Percentiles rank a stretch among this genome's conserved stretches.
phyloP scores from a whole-genome alignment of 331 rosid species.

The Ulmus americana region DNA sequence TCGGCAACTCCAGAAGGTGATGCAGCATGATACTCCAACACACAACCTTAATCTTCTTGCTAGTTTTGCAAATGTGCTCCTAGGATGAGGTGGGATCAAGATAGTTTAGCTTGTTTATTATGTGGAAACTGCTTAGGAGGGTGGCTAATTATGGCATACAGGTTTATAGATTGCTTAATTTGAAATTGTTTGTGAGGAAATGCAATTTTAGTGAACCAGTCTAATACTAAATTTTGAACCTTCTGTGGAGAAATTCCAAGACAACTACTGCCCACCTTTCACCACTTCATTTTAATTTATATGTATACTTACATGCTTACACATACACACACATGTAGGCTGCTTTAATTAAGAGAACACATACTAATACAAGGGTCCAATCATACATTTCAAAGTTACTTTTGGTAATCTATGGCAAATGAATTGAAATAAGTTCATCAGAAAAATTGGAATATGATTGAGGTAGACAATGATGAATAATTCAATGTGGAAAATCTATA shows the following conservation, averaged over 20 bases:
- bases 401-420: too few species aligned
- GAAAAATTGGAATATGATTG: too few species aligned
- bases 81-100: too few species aligned
- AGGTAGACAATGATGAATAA: too few species aligned
- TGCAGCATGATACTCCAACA: conserved; percentile 23
- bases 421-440: too few species aligned
- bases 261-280: background rate
- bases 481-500: too few species aligned
- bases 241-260: background rate
- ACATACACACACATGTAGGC: background rate
- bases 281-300: too few species aligned
- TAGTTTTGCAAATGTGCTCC: background rate
- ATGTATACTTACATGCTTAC: too few species aligned
- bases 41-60: background rate
- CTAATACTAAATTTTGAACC: background rate
- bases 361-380: too few species aligned
- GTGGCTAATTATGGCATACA: background rate
- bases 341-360: background rate
- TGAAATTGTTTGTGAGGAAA: conserved; percentile 6
- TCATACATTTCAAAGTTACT: too few species aligned
- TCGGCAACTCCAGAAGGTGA: conserved; percentile 17
- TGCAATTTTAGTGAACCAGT: background rate
- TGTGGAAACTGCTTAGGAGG: background rate
- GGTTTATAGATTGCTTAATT: conserved; percentile 1
- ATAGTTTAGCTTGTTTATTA: too few species aligned